Conservation (phyloP, 495 filamentous ascomycete species). For the Massariosphaeria phaeospora region DNA sequence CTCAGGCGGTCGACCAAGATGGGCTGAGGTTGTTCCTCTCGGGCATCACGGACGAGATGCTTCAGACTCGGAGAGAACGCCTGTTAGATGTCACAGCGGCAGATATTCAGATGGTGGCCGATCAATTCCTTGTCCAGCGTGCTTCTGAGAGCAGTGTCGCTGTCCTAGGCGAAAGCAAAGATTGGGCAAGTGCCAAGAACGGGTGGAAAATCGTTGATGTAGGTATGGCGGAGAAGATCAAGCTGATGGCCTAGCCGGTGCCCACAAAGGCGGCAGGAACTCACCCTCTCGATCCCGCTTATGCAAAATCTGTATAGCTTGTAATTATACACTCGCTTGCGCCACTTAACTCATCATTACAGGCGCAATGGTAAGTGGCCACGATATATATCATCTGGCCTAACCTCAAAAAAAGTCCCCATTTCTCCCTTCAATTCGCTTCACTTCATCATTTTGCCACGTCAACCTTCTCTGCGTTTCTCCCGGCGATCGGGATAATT, state of each 20-base stretch:
- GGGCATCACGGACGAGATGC: conserved; percentile 83
- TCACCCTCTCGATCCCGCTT: not conserved
- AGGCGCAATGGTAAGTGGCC: not conserved
- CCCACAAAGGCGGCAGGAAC: not conserved
- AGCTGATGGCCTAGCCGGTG: not conserved
- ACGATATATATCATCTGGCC: not conserved
- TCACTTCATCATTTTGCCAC: not conserved
- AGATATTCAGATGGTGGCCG: conserved; percentile 74
- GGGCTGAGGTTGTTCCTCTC: conserved; percentile 81
- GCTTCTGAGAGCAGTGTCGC: conserved; percentile 55
- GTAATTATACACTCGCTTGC: not conserved
- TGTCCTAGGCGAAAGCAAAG: conserved; percentile 80
- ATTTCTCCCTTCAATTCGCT: not conserved
- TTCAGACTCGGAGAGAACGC: conserved; percentile 76
- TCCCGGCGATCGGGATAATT: not conserved
- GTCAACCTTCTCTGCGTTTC: not conserved
- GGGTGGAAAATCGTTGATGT: conserved; percentile 48
- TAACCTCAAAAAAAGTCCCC: not conserved
- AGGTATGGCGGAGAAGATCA: conserved; percentile 37
- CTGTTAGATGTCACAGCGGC: conserved; percentile 80
- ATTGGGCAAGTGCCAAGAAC: conserved; percentile 55
- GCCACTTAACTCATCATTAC: not conserved
- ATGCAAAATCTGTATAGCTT: not conserved
- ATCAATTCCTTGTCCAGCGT: conserved; percentile 73
- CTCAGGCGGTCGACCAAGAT: conserved; percentile 78